Evolutionary conservation across 2,329 filamentous ascomycete genomes (phyloP), one percentile per base, ranked within the genome.

Genomic region (Penicillium freii): DNA sequence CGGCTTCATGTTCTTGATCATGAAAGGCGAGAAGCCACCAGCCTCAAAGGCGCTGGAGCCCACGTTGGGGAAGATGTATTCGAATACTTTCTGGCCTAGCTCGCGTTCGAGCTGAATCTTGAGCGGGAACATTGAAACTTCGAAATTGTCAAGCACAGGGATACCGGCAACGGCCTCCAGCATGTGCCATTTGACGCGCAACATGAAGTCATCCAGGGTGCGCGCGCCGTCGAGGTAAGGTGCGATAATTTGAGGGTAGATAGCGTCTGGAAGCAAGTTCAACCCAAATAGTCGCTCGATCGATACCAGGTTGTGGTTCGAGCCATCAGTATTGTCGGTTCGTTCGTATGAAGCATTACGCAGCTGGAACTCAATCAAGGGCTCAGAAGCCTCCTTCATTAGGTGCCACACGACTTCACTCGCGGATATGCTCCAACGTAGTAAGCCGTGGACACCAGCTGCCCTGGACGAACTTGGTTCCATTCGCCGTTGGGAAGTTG

Each of bases 321-420:
- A 99, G 1, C 94, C 95, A 72, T 99, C 94, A 25, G 89, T 92
- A 70, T 97, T 97, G 77, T 99, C 94, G 0, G 92, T 97, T 29
- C 95, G 89, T 74, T 97, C 92, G 71, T 96, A 99, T 62, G 92
- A 86, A 3, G 95, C 90, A 70, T 96, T 89, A 71, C 90, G 88
- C 46, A 99, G 82, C 77, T 97, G 93, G 63, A 99, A 86, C 73
- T 99, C 93, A 47, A 96, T 90, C 21, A 99, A 80, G 1, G 92
- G 92, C 66, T 96, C 89, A 62, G 90, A 88, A 57, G 87, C 88
- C 66, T 95, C 91, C 54, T 89, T 88, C 71, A 97, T 88, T 36
- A 99, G 82, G 76, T 97, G 94, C 93, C 94, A 99, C 13, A 97
- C 93, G 63, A 99, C 94, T 71, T 99, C 93, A 42, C 89, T 88